Conservation (phyloP, 306 rosid species). For the Cercis canadensis region DNA sequence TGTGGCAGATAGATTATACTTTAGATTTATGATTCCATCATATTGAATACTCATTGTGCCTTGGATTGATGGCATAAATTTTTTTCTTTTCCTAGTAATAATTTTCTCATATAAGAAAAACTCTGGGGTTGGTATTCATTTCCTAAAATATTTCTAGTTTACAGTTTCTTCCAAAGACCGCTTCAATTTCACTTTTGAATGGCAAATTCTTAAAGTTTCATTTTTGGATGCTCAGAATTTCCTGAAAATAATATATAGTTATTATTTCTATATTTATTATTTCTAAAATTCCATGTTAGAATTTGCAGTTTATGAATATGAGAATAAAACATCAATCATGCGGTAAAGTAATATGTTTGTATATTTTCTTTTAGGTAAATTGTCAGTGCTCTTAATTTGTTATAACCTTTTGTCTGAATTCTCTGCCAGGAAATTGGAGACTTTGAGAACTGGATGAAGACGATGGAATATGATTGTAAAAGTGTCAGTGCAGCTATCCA, state of each 20-base stretch:
- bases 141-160: too few relatives aligned
- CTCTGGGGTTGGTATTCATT: neutral
- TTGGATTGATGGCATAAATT: neutral
- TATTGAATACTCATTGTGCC: conserved; percentile 9
- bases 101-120: neutral
- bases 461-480: conserved; percentile 68
- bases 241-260: too few relatives aligned
- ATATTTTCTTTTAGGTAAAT: conserved; percentile 10
- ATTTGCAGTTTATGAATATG: too few relatives aligned
- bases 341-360: too few relatives aligned
- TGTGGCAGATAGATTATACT: neutral
- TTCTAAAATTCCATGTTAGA: too few relatives aligned
- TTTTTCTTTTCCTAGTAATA: neutral
- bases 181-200: too few relatives aligned
- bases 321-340: too few relatives aligned
- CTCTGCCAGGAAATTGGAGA: conserved; percentile 68
- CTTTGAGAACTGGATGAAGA: conserved; percentile 75
- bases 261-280: too few relatives aligned
- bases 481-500: conserved; percentile 65
- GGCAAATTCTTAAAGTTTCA: too few relatives aligned
- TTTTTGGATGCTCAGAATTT: too few relatives aligned
- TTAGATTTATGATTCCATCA: neutral
- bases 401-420: conserved; percentile 3
- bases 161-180: too few relatives aligned
- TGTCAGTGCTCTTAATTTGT: conserved; percentile 6